Conservation (phyloP, 1,284 basidiomycete genomes). For the Marasmius sp. region DNA sequence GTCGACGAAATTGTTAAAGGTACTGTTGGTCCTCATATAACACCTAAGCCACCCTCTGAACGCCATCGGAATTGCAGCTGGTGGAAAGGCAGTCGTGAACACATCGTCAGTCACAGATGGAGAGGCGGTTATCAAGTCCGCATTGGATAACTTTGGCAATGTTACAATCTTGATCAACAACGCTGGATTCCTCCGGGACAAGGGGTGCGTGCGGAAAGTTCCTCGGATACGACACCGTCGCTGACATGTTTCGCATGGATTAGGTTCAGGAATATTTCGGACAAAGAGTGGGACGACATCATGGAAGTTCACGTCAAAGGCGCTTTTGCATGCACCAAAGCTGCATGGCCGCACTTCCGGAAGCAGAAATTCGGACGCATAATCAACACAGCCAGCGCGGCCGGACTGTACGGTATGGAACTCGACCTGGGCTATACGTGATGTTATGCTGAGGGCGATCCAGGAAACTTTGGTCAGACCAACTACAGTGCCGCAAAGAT, state of each 20-base stretch:
- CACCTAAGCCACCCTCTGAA: background rate
- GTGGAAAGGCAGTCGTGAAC: conserved; percentile 86
- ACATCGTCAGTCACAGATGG: conserved; percentile 91
- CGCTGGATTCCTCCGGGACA: conserved; percentile 90
- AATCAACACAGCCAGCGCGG: conserved; percentile 90
- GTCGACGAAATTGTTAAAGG: conserved; percentile 89
- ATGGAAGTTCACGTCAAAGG: conserved; percentile 93
- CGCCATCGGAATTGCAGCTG: conserved; percentile 48
- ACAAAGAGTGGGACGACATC: conserved; percentile 87
- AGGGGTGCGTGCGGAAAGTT: conserved; percentile 51
- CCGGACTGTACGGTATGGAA: conserved; percentile 74
- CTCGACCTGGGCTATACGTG: background rate
- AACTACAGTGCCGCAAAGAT: conserved; percentile 93
- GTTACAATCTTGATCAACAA: conserved; percentile 93
- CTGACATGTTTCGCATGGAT: background rate
- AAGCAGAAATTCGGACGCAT: conserved; percentile 94
- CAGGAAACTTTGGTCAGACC: conserved; percentile 95
- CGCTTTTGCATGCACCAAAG: conserved; percentile 93
- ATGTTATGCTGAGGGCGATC: conserved; percentile 16
- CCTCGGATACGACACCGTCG: background rate
- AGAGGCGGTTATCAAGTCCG: conserved; percentile 83
- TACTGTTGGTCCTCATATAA: conserved; percentile 31
- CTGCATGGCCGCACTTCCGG: conserved; percentile 95
- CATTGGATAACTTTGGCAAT: conserved; percentile 84
- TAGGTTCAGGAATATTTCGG: conserved; percentile 91